Conservation (phyloP, 2,329 filamentous ascomycete genomes). For the Fusarium multiceps region DNA sequence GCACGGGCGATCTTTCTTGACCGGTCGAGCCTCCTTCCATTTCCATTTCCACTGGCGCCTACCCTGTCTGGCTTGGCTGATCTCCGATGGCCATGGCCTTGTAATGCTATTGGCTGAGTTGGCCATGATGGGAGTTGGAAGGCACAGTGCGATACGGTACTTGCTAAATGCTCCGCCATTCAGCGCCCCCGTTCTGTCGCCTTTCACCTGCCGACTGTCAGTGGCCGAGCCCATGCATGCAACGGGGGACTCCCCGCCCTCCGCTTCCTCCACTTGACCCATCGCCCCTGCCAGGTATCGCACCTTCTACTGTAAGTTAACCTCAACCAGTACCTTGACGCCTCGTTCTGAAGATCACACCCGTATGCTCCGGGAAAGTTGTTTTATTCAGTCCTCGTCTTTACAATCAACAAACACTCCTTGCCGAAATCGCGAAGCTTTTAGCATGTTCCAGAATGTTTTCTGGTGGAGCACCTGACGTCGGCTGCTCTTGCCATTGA, state of each 20-base stretch:
- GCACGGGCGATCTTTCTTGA: conserved; percentile 35
- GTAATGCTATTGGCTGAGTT: conserved; percentile 21
- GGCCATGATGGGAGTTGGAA: conserved; percentile 4
- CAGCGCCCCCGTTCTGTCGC: conserved; percentile 22
- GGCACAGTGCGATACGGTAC: not conserved
- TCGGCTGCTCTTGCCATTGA: not conserved
- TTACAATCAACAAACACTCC: not conserved
- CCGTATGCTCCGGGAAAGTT: not conserved
- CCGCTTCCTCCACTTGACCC: conserved; percentile 5
- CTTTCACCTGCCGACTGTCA: conserved; percentile 23
- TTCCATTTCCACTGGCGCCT: conserved; percentile 27
- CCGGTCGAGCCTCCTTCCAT: conserved; percentile 35
- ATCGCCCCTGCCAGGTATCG: not conserved
- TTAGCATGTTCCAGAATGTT: not conserved
- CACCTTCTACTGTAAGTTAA: conserved; percentile 12
- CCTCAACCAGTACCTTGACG: not conserved
- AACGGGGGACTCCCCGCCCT: conserved; percentile 12
- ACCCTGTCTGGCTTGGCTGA: conserved; percentile 12
- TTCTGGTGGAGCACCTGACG: not conserved
- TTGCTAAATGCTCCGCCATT: conserved; percentile 27
- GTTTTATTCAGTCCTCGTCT: not conserved
- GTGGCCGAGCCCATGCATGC: not conserved
- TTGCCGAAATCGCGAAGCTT: not conserved
- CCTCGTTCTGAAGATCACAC: conserved; percentile 11
- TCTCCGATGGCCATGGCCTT: not conserved